Evolutionary conservation across 2,329 filamentous ascomycete species (phyloP), one percentile per base, ranked within the genome.

Genomic region (Aspergillus transmontanensis): DNA sequence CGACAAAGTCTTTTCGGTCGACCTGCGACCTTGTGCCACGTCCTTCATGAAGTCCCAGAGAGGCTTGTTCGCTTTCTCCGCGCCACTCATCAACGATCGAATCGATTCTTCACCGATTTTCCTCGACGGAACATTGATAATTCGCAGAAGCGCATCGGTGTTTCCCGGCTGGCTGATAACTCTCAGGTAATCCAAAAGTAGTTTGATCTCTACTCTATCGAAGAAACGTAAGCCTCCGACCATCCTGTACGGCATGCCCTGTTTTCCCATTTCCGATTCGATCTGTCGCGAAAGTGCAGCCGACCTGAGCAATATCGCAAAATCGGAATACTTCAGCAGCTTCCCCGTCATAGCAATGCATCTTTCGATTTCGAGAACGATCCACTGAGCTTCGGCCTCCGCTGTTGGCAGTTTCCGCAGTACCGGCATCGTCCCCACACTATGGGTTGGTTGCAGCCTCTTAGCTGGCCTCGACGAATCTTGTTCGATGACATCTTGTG

Each of bases 191-290:
- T 97, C 93, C 4, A 98, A 79, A 0, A 98, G 76, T 7, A 93
- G 84, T 76, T 95, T 96, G 73, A 98, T 90, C 75, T 99, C 94
- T 3, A 88, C 86, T 58, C 95, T 88, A 69, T 99, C 95, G 72
- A 96, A 98, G 75, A 99, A 99, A 63, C 92, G 91, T 66, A 88
- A 87, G 2, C 95, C 94, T 71, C 90, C 94, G 58, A 98, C 89
- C 94, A 98, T 97, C 57, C 89, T 89, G 77, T 98, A 99, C 0
- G 93, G 86, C 46, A 98, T 88, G 1, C 93, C 93, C 12, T 88
- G 87, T 71, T 90, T 92, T 16, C 90, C 92, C 46, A 98, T 82
- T 3, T 90, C 90, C 26, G 89, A 86, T 78, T 99, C 94, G 45
- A 98, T 90, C n/a, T 92, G 87, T 26, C 94, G 85, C 0, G 94